These are phyloP conservation scores for Raddia distichophylla DNA, from an alignment of 176 grass and related monocot genomes.

Conservation along the genomic window DNA sequence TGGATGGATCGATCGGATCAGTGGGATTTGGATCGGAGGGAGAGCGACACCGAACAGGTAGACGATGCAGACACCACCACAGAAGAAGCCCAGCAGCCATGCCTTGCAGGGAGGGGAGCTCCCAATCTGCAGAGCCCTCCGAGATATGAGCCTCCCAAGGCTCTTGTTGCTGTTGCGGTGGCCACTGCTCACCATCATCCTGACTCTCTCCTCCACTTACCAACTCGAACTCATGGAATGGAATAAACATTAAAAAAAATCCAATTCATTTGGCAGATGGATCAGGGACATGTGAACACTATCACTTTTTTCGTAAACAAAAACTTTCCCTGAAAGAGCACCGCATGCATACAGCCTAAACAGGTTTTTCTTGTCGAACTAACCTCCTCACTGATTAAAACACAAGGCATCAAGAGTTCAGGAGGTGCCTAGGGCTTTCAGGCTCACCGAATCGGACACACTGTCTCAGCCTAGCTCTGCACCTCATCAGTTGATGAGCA, in stretches of 20 bases:
- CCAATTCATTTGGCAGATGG: neutral
- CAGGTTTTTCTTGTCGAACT: neutral
- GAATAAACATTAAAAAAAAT: neutral
- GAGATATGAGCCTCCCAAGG: conserved; percentile 52
- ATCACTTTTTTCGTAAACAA: no score
- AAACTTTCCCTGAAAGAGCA: neutral
- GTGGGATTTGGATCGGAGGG: conserved; percentile 6
- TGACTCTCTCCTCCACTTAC: neutral
- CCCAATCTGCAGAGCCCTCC: conserved; percentile 56
- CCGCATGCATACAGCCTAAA: neutral
- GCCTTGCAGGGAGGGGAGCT: conserved; percentile 52
- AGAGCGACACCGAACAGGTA: conserved; percentile 47
- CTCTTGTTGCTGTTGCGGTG: conserved; percentile 36
- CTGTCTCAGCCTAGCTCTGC: neutral
- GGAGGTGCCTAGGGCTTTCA: no score
- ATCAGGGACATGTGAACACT: no score
- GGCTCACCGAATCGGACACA: neutral
- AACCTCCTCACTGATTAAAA: neutral
- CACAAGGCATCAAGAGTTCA: no score
- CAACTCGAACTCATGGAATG: neutral
- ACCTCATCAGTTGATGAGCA: neutral
- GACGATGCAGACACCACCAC: conserved; percentile 52
- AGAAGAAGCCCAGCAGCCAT: conserved; percentile 71
- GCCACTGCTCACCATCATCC: conserved; percentile 36
- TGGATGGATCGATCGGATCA: conserved; percentile 6